These are phyloP conservation scores for Penicillium alfredii DNA, from an alignment of 495 filamentous ascomycete genomes.

Conservation along the genomic window DNA sequence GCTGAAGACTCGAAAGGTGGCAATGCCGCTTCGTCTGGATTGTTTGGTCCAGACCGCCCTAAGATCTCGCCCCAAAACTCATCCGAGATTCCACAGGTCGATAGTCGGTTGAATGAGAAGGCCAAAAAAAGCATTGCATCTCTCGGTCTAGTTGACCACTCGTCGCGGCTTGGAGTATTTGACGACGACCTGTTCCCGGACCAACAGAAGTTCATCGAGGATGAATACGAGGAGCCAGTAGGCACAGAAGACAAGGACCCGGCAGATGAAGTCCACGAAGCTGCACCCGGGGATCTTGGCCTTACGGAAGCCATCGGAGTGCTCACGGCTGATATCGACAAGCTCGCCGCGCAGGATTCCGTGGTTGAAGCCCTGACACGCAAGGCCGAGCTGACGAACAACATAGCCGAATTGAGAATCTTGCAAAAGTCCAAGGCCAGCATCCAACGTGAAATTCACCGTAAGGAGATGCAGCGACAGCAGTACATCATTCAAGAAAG, in stretches of 20 bases:
- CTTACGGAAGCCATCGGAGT: slow-evolving; percentile 85
- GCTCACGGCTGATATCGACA: slow-evolving; percentile 82
- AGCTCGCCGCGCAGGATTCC: slow-evolving; percentile 77
- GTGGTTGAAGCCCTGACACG: slow-evolving; percentile 86
- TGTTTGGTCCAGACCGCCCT: slow-evolving; percentile 41
- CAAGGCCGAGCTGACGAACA: slow-evolving; percentile 96
- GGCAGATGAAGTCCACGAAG: slow-evolving; percentile 86
- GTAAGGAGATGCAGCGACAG: slow-evolving; percentile 93
- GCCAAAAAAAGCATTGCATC: slow-evolving; percentile 83
- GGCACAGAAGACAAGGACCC: slow-evolving; percentile 51
- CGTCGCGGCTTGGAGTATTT: slow-evolving; percentile 80
- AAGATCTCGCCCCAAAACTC: slow-evolving; percentile 50
- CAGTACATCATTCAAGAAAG: slow-evolving; percentile 98
- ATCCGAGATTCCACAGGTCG: slow-evolving; percentile 44
- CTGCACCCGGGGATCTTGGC: slow-evolving; percentile 90
- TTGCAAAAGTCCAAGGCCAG: slow-evolving; percentile 90
- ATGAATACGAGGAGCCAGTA: slow-evolving; percentile 73
- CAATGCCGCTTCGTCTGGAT: slow-evolving; percentile 40
- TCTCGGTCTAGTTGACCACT: slow-evolving; percentile 77
- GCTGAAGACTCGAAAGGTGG: slow-evolving; percentile 56
- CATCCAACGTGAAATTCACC: slow-evolving; percentile 81
- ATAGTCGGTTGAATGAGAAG: slow-evolving; percentile 41
- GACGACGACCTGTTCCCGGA: slow-evolving; percentile 92
- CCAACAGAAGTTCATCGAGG: slow-evolving; percentile 77
- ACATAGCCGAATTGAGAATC: slow-evolving; percentile 86